Conservation (phyloP, 2,329 filamentous ascomycete species). For the Albophoma yamanashiensis region DNA sequence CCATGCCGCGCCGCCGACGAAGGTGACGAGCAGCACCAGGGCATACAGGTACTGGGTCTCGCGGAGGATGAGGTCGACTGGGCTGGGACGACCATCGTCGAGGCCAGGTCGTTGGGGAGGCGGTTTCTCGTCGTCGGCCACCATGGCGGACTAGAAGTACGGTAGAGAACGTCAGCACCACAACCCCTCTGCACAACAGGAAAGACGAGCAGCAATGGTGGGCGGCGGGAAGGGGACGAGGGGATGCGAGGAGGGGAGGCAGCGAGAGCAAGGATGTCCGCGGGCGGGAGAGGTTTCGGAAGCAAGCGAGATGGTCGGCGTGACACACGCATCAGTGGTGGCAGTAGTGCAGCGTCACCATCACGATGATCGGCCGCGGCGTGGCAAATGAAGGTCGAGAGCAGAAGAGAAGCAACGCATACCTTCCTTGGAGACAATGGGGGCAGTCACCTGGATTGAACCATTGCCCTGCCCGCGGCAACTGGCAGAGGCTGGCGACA, state of each 20-base stretch:
- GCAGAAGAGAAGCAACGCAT: conserved; percentile 7
- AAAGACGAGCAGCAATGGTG: background rate
- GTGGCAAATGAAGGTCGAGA: conserved; percentile 6
- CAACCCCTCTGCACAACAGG: background rate
- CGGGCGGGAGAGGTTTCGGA: background rate
- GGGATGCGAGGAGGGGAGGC: conserved; percentile 4
- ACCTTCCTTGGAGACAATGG: conserved; percentile 10
- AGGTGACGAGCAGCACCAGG: conserved; percentile 38
- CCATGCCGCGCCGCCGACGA: conserved; percentile 38
- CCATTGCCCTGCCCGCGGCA: conserved; percentile 26
- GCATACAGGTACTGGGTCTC: conserved; percentile 41
- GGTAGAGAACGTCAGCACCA: background rate
- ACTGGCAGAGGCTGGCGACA: conserved; percentile 16
- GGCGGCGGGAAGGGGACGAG: background rate
- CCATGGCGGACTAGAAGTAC: conserved; percentile 20
- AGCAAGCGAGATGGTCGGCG: background rate
- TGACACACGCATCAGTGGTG: background rate
- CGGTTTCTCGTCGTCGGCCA: conserved; percentile 21
- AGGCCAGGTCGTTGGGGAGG: conserved; percentile 14
- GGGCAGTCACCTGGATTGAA: conserved; percentile 23
- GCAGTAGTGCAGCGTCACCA: background rate
- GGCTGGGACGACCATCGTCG: conserved; percentile 11
- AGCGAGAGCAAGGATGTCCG: background rate
- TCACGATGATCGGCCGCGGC: background rate
- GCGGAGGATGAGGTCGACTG: conserved; percentile 32